These are phyloP conservation scores for Colletotrichum tropicale DNA, from an alignment of 2,329 filamentous ascomycete species.

Conservation along the genomic window DNA sequence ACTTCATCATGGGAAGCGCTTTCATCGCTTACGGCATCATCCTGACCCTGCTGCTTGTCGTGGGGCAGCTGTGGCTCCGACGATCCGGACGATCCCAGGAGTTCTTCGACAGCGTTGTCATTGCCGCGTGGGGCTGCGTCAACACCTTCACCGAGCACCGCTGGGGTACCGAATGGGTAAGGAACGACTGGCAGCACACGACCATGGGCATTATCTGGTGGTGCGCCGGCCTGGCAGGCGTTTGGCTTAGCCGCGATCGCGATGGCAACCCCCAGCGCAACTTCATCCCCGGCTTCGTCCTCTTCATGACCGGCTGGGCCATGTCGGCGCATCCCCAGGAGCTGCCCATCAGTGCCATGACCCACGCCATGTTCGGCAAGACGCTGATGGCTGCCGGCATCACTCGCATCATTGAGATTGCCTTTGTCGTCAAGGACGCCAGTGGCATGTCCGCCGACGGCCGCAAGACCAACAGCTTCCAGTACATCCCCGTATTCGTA, in stretches of 20 bases:
- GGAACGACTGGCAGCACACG: slow-evolving; percentile 96
- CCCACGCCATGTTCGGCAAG: slow-evolving; percentile 91
- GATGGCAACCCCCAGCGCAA: slow-evolving; percentile 90
- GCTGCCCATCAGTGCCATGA: slow-evolving; percentile 82
- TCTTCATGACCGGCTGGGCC: slow-evolving; percentile 90
- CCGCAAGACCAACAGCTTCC: slow-evolving; percentile 67
- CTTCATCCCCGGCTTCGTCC: slow-evolving; percentile 88
- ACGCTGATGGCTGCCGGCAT: slow-evolving; percentile 90
- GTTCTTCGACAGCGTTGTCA: slow-evolving; percentile 92
- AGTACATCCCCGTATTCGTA: slow-evolving; percentile 59
- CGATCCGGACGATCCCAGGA: slow-evolving; percentile 88
- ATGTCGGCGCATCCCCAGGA: slow-evolving; percentile 93
- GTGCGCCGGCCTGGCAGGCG: slow-evolving; percentile 86
- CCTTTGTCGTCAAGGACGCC: slow-evolving; percentile 82
- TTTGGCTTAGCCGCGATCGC: slow-evolving; percentile 88
- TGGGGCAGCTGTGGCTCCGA: slow-evolving; percentile 86
- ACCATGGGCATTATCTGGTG: slow-evolving; percentile 99
- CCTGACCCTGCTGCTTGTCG: slow-evolving; percentile 83
- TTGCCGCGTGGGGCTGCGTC: slow-evolving; percentile 93
- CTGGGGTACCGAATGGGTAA: slow-evolving; percentile 88
- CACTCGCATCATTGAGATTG: slow-evolving; percentile 86
- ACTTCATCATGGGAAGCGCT: slow-evolving; percentile 98
- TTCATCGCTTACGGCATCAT: slow-evolving; percentile 95
- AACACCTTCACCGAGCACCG: slow-evolving; percentile 98
- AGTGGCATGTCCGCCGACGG: slow-evolving; percentile 69